Evolutionary conservation across 306 rosid species (phyloP), one percentile per base, ranked within the genome.

Genomic region (Argentina anserina): DNA sequence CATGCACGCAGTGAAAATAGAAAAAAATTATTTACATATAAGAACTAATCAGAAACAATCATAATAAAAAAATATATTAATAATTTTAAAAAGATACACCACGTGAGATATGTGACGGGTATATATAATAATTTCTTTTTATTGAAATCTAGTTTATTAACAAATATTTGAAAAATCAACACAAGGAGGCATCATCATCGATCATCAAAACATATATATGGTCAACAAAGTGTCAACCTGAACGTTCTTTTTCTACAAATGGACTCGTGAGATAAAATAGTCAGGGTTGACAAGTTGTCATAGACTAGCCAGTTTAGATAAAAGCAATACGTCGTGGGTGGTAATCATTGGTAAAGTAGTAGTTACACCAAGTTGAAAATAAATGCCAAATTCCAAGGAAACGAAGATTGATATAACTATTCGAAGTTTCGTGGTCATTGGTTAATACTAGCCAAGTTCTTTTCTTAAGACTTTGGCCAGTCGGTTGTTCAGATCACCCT

Each of bases 281-380:
- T 7, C 28, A 45, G 28, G 21, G 40, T 28, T 67, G 72, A 46
- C 28, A 50, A 34, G 18, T 23, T 7, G 49, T 37, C 34, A 36
- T 18, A 39, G 53, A 66, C 55, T 66, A 42, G 37, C 21, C 14
- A 59, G 11, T 41, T 66, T 26, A 66, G 53, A 42, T 23, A 21
- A 13, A 23, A 65, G 41, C 42, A 68, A 46, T 20, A 15, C 7
- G 61, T 8, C 9, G 31, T 37, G 5, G 23, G 72, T 45, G 13
- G 52, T 47, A 25, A 46, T 69, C 25, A 69, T 71, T 39, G 10
- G 37, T 37, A 52, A 49, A 50, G 75, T 20, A 72, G 76, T 53
- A 37, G 78, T 65, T 53, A 45, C 26, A 75, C 67, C 73, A 75
- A 11, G 9, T 64, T 41, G 34, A 39, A 49, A 20, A 28, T 5